Base-by-base conservation (phyloP, 306 rosid species). In the Castanea sativa region DNA sequence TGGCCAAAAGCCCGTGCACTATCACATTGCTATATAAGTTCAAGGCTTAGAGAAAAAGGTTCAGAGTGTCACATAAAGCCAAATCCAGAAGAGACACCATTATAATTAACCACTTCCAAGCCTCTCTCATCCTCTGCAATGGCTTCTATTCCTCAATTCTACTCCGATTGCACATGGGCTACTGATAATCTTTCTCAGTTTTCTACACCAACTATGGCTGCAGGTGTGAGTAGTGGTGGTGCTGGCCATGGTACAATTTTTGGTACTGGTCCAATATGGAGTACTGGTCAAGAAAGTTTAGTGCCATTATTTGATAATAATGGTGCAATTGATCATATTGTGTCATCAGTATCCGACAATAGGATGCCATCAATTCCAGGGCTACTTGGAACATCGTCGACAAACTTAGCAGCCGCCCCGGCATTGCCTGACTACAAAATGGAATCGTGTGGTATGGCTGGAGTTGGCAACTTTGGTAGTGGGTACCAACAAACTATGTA, bases 91-190 rank as follows among this genome's bases (percentile, higher is more conserved):
- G n/a, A 25, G 53, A 12, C 53, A 11, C 53, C 53, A 49, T 12
- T 41, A 41, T 41, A 41, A 38, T 38, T 11, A 49, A 49, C 16
- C 53, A 12, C 53, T 49, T 49, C 53, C 53, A 49, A 49, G 16
- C 53, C 83, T 45, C 78, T 79, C 68, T 79, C 76, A 23, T 73
- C 73, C 30, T 78, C 84, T 53, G 69, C 79, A 73, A 92, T 92
- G 94, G 87, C 85, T 77, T 87, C 91, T 52, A 69, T 81, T 80
- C 84, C 86, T 79, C 88, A 86, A 18, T 85, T 90, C 82, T 88
- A 88, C 79, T 38, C 87, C 77, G 82, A 79, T 85, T 81, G 80
- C 56, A 58, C 88, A 11, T 86, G 86, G 78, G 81, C 86, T 58
- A 14, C 74, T 53, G 73, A 49, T 12, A 49, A 80, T 69, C 72